Conservation (phyloP, 176 grass and related monocot species). For the Carex myosuroides region DNA sequence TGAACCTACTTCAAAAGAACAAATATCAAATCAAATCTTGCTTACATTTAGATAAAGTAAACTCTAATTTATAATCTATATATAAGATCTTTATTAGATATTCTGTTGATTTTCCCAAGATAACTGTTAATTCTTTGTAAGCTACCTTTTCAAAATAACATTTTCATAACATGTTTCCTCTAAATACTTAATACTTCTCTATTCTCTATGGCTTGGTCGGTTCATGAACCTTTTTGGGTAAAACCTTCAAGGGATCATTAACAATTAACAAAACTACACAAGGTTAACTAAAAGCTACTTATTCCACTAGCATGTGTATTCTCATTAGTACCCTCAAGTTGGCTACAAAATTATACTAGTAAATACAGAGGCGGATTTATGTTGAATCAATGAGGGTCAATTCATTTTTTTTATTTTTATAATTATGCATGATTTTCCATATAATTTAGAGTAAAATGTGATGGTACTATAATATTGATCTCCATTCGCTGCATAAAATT, state of each 20-base stretch:
- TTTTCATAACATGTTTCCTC: neutral
- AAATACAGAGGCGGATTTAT: too few relatives aligned
- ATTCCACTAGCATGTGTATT: neutral
- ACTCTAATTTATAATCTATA: neutral
- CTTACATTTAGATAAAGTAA: slow-evolving; percentile 21
- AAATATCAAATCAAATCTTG: slow-evolving; percentile 15
- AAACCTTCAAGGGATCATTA: neutral
- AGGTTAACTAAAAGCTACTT: neutral
- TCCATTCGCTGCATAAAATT: too few relatives aligned
- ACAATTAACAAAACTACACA: neutral
- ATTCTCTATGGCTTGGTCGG: neutral
- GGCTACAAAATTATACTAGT: neutral
- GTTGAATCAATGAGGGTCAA: too few relatives aligned
- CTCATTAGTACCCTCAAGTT: neutral
- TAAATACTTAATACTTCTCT: neutral
- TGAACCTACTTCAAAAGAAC: neutral
- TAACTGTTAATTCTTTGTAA: neutral
- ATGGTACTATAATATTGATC: too few relatives aligned
- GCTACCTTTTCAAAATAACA: neutral
- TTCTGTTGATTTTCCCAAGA: slow-evolving; percentile 7
- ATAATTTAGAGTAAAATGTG: too few relatives aligned
- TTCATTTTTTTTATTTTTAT: too few relatives aligned
- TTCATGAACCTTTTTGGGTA: slow-evolving; percentile 5
- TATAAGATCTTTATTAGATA: slow-evolving; percentile 7
- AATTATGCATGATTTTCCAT: too few relatives aligned